Conservation (phyloP, 768 basidiomycete species). For the Neoboletus magnificus region DNA sequence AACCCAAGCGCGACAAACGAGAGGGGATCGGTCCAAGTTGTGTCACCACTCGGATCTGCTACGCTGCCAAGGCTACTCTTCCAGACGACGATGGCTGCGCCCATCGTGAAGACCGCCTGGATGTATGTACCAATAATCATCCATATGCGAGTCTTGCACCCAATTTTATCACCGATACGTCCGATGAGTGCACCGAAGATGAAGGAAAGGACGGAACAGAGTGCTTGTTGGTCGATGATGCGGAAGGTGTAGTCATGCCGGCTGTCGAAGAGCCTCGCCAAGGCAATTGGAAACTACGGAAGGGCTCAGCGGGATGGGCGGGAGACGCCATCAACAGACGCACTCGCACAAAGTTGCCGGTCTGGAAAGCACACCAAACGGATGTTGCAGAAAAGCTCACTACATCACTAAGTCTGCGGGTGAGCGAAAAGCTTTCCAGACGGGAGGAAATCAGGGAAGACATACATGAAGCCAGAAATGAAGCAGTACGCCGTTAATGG, state of each 20-base stretch:
- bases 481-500: constrained; percentile 50
- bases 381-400: constrained; percentile 76
- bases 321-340: not conserved
- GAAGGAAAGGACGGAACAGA: constrained; percentile 67
- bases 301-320: not conserved
- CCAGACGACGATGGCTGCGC: constrained; percentile 67
- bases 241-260: constrained; percentile 62
- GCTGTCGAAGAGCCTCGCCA: constrained; percentile 70
- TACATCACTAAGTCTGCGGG: constrained; percentile 45
- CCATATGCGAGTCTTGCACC: no score
- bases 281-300: constrained; percentile 65
- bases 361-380: constrained; percentile 88
- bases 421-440: not conserved
- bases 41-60: constrained; percentile 52
- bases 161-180: no score
- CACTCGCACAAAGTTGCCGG: constrained; percentile 71
- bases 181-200: no score
- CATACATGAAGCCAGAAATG: constrained; percentile 78
- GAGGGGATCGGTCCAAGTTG: constrained; percentile 64
- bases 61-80: constrained; percentile 59
- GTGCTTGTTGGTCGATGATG: constrained; percentile 79
- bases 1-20: constrained; percentile 74
- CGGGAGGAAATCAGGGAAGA: constrained; percentile 2
- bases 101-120: constrained; percentile 76
- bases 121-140: constrained; percentile 33